phyloP scores from a whole-genome alignment of 768 basidiomycete species.

The Lyophyllum decastes region DNA sequence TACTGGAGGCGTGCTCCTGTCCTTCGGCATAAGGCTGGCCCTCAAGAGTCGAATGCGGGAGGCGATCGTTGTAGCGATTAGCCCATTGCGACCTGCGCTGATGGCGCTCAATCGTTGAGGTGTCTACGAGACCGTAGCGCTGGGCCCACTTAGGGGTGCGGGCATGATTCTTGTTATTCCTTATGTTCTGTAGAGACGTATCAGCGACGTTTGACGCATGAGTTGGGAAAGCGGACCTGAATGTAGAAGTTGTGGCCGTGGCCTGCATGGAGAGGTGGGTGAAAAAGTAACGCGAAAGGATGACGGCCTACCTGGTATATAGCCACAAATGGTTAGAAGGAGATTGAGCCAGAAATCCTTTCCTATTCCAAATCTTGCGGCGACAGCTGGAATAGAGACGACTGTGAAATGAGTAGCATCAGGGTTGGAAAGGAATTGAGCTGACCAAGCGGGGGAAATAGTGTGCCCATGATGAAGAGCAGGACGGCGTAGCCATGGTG shows the following conservation, averaged over 20 bases:
- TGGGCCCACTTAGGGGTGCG: slow-evolving; percentile 97
- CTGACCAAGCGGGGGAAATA: slow-evolving; percentile 89
- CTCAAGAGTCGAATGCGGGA: slow-evolving; percentile 67
- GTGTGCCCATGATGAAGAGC: slow-evolving; percentile 85
- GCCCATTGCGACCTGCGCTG: slow-evolving; percentile 88
- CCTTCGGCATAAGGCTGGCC: slow-evolving; percentile 79
- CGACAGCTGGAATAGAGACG: slow-evolving; percentile 65
- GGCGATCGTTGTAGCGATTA: slow-evolving; percentile 79
- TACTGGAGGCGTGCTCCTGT: slow-evolving; percentile 55
- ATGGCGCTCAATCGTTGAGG: slow-evolving; percentile 73
- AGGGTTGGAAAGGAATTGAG: not conserved
- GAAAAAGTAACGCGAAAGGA: not conserved
- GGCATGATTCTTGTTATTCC: slow-evolving; percentile 91
- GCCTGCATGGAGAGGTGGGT: slow-evolving; percentile 41
- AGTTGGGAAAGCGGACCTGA: slow-evolving; percentile 49
- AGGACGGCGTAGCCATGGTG: slow-evolving; percentile 83
- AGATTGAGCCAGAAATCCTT: slow-evolving; percentile 91
- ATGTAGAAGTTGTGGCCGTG: slow-evolving; percentile 95
- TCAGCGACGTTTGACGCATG: slow-evolving; percentile 6
- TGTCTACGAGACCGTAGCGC: slow-evolving; percentile 87
- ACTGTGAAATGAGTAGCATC: not conserved
- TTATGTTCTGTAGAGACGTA: slow-evolving; percentile 67
- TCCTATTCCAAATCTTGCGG: slow-evolving; percentile 90
- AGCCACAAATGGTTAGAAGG: slow-evolving; percentile 86
- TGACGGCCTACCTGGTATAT: slow-evolving; percentile 69